Base-by-base conservation (phyloP, 768 basidiomycete species). In the Lactarius quietus region DNA sequence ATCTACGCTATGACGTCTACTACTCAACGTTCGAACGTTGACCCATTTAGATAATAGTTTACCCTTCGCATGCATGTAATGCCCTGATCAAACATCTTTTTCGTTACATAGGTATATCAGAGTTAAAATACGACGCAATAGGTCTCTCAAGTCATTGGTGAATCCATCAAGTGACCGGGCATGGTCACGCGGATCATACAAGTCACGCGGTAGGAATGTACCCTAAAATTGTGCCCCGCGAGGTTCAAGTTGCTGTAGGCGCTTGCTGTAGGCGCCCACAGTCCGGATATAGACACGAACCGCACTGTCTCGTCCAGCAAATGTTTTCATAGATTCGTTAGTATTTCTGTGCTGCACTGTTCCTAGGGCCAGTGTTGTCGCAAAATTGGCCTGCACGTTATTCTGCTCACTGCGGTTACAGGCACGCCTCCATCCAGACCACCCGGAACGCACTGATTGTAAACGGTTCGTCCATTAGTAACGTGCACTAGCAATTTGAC, bases 371-470 rank as follows among this genome's bases (percentile, higher is more conserved):
- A 31, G 39, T 18, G 6, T 58, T 48, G 9, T 35, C 36, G 20
- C 35, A 38, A 23, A 57, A 39, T 51, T 7, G 20, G 59, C 41
- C 48, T 10, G 56, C 60, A 18, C 70, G 63, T 20, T 80, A 77
- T 68, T 80, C 80, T 14, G 75, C 76, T 8, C 7, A 81, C 78
- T 6, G 73, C 73, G 81, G 79, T 39, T 83, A 76, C 71, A 72
- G 81, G 31, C 83, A 84, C 71, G 82, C 83, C 66, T 79, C 79
- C 3, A 83, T 84, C 57, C 81, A 82, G 0, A 79, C 78, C n/a
- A 81, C 82, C 1, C 78, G 81, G 33, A 70, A 78, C 53, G 78
- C 78, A 9, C 71, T 83, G 28, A 73, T 73, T 33, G 56, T 68
- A 6, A 64, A 69, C 12, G 76, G 75, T 1, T 56, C 71, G 1